These are phyloP conservation scores for Moricandia moricandioides DNA, from an alignment of 345 rosid genomes.

Conservation along the genomic window DNA sequence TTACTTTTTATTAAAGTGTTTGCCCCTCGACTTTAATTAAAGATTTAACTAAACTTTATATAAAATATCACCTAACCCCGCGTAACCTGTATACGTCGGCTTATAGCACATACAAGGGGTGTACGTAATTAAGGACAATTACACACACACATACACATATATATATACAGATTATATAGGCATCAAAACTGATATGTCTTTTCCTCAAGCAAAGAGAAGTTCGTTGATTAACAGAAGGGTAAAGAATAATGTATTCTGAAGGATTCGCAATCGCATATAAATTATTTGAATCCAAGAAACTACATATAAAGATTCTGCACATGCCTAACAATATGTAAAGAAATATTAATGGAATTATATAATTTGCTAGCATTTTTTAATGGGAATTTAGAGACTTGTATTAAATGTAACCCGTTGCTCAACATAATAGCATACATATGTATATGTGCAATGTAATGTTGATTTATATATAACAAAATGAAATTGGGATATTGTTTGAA, in stretches of 20 bases:
- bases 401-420: too few species aligned
- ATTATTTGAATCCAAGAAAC: neutral
- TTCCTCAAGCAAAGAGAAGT: constrained; percentile 30
- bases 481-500: neutral
- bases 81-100: neutral
- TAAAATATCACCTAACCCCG: neutral
- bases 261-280: neutral
- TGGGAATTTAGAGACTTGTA: neutral
- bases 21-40: constrained; percentile 15
- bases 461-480: neutral
- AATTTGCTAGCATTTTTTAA: neutral
- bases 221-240: constrained; percentile 29
- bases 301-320: neutral
- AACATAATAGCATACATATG: neutral
- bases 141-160: neutral
- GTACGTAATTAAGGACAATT: neutral
- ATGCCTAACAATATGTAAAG: neutral
- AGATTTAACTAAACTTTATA: neutral
- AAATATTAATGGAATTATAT: neutral
- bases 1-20: constrained; percentile 12
- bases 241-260: constrained; percentile 23
- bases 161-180: neutral
- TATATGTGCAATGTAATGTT: neutral
- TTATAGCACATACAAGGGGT: neutral
- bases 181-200: constrained; percentile 11